Evolutionary conservation across 352 stramenopile genomes (phyloP).

Genomic region (Pythium grandisporangium): DNA sequence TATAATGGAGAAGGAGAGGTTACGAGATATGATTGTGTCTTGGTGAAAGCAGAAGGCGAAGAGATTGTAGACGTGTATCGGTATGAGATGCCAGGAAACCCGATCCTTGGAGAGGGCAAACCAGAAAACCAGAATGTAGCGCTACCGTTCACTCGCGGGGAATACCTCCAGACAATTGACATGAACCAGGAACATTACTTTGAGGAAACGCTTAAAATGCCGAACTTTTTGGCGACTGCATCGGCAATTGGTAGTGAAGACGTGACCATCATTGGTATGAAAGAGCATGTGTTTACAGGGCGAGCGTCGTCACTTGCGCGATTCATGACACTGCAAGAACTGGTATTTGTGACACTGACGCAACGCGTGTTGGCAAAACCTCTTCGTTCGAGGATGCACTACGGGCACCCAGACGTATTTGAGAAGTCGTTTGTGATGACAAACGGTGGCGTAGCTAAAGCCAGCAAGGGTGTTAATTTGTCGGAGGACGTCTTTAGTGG

Average conservation of each 20-base stretch:
- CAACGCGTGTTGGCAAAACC: constrained; percentile 78
- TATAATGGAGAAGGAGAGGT: constrained; percentile 21
- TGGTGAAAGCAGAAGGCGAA: constrained; percentile 70
- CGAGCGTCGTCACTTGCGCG: constrained; percentile 76
- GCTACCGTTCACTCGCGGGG: constrained; percentile 75
- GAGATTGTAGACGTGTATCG: constrained; percentile 86
- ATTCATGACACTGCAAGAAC: constrained; percentile 84
- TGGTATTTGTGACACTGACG: constrained; percentile 82
- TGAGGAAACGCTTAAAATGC: constrained; percentile 84
- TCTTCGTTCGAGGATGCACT: constrained; percentile 76
- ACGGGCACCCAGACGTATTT: constrained; percentile 84
- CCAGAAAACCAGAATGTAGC: constrained; percentile 87
- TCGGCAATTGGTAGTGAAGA: constrained; percentile 41
- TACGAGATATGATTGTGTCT: constrained; percentile 57
- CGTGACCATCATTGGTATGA: constrained; percentile 85
- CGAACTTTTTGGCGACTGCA: constrained; percentile 75
- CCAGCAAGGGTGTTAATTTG: constrained; percentile 83
- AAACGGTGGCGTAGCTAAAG: constrained; percentile 75
- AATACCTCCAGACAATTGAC: constrained; percentile 87
- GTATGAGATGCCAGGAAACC: constrained; percentile 82
- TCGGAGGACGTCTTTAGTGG: constrained; percentile 87
- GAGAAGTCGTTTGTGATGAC: constrained; percentile 84
- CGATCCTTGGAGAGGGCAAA: constrained; percentile 83
- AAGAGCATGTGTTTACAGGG: constrained; percentile 84
- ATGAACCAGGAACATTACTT: constrained; percentile 90